Evolutionary conservation across 805 yeast species (phyloP), one percentile per base, ranked within the genome.

Genomic region (Saccharomycopsis capsularis): DNA sequence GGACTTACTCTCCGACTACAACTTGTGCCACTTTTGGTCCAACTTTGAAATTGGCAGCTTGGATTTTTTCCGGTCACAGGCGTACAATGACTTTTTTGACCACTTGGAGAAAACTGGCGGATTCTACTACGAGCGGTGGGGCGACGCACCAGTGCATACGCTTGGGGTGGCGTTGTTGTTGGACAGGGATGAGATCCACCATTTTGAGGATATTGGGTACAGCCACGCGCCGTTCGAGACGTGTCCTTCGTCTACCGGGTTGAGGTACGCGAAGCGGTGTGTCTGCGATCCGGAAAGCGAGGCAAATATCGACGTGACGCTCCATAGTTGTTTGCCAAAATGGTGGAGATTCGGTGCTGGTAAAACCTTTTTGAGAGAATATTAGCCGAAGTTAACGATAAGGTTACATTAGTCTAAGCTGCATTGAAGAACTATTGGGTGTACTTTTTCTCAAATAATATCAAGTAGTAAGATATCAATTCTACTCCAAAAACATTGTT

Each of bases 131-230:
- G 96, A 88, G 64, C 68, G 96, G 51, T 89, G 96, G 96, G 96
- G 96, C 15, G 96, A 89, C 66, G 96, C 96, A 0, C 96, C 96
- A 0, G 85, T 88, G 15, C 96, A 88, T 62, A 71, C 91, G 0
- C 68, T 87, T 25, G 95, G 79, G 1, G 80, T 76, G 1, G 62
- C 84, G 0, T 62, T 85, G 39, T 62, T 85, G 40, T 64, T 85
- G 53, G 76, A 79, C 53, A 73, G 68, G 46, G 61, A 69, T 16
- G 82, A 86, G 60, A 65, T 89, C 38, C 83, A 81, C 60, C 87
- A 83, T 68, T 85, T 89, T 63, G 81, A 81, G 50, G 95, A 88
- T 58, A 71, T 88, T 16, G 96, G 95, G 0, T 88, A 88, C 62
- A 71, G 63, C 54, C 96, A 88, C 66, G 63, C 69, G 0, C 95